Evolutionary conservation across 306 rosid genomes (phyloP), one percentile per base, ranked within the genome.

Genomic region (Prunus salicina): DNA sequence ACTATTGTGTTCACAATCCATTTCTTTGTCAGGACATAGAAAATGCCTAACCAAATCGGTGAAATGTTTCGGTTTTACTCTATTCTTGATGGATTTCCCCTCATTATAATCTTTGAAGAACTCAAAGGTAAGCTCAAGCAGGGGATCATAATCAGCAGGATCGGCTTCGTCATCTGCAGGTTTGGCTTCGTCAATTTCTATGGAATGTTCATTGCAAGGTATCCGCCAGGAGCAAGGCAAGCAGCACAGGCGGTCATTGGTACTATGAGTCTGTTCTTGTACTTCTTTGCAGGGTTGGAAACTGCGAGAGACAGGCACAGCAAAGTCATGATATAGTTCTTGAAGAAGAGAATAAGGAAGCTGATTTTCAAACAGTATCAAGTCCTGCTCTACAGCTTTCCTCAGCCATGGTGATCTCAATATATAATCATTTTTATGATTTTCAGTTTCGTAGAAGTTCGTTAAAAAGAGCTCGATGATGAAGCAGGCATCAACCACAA

Each of bases 361-460:
- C 34, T 85, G 96, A 38, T 91, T 91, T 24, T 91, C 93, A 2
- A 91, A 74, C 2, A 91, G n/a, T 0, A 88, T 43, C 80, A 88
- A 32, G 32, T 88, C 96, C 46, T 76, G 77, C 65, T 74, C 25
- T 3, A 87, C 56, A 24, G n/a, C 75, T 63, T 47, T 76, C 34
- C 66, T 50, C 5, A 86, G 51, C 96, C 88, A 86, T 1, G 89
- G 69, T 3, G 80, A 83, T 1, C 83, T 64, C 5, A 85, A 12
- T n/a, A 86, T 83, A 60, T 52, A 69, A 74, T 88, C 88, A 24
- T 60, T 51, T 6, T 10, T 41, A 0, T 58, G 1, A 9, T 66
- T 19, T 8, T 76, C 65, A 2, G 61, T 69, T 0, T 70, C 30
- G 0, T 3, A 28, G 67, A 0, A 62, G 45, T 72, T 85, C 51